Evolutionary conservation across 2,329 filamentous ascomycete species (phyloP).

Genomic region (Cladosporium sp.): DNA sequence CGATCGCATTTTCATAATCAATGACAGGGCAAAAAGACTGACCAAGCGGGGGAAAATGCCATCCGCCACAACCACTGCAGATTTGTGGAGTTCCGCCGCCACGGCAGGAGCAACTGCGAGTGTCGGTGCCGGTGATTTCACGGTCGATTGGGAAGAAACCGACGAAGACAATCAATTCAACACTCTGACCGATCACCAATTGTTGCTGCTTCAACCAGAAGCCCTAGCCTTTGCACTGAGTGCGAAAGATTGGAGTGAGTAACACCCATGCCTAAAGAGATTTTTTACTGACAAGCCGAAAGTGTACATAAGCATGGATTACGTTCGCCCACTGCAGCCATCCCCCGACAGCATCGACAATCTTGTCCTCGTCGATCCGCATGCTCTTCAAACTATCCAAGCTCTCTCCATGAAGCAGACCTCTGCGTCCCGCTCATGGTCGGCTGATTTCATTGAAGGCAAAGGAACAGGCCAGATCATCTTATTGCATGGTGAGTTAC

Average conservation of each 20-base stretch:
- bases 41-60: too few relatives aligned
- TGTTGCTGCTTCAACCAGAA: background rate
- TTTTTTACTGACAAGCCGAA: background rate
- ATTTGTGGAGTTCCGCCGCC: too few relatives aligned
- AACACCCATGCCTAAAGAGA: background rate
- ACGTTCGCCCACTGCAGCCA: background rate
- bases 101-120: too few relatives aligned
- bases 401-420: background rate
- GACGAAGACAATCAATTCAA: too few relatives aligned
- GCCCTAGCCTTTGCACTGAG: background rate
- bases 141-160: too few relatives aligned
- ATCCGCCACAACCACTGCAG: too few relatives aligned
- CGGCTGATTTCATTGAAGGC: constrained; percentile 28
- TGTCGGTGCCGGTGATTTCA: too few relatives aligned
- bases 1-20: too few relatives aligned
- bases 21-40: too few relatives aligned
- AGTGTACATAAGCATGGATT: background rate
- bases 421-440: constrained; percentile 17
- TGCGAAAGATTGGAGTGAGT: background rate
- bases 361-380: background rate
- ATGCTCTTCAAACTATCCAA: background rate
- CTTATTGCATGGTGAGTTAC: constrained; percentile 30
- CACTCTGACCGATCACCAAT: background rate
- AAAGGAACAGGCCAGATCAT: constrained; percentile 32
- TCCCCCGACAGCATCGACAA: background rate